These are phyloP conservation scores for Boletus rufocinnamomeus DNA, from an alignment of 768 basidiomycete species.

Conservation along the genomic window DNA sequence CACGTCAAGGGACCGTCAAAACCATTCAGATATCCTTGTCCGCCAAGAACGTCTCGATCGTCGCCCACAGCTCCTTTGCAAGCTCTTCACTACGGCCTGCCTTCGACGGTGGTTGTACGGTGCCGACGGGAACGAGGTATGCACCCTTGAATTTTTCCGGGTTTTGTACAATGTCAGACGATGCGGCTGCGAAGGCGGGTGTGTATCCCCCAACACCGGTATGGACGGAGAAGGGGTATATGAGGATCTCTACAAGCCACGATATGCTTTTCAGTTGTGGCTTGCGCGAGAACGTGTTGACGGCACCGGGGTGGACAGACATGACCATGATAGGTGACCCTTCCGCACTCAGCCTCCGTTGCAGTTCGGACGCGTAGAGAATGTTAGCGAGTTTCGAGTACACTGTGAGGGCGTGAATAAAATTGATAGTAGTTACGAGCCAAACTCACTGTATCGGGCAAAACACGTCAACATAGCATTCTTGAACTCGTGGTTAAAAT, in stretches of 20 bases:
- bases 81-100: conserved; percentile 25
- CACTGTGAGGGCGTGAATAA: conserved; percentile 31
- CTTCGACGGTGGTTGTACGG: conserved; percentile 13
- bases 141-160: conserved; percentile 33
- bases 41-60: conserved; percentile 29
- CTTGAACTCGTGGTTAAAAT: conserved; percentile 40
- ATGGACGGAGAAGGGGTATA: conserved; percentile 21
- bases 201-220: conserved; percentile 31
- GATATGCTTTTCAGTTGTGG: conserved; percentile 20
- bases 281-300: conserved; percentile 34
- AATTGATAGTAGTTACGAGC: neutral
- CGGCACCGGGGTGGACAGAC: conserved; percentile 33
- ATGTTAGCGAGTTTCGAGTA: conserved; percentile 53
- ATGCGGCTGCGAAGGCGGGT: conserved; percentile 34
- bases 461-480: conserved; percentile 16
- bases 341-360: conserved; percentile 40
- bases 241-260: conserved; percentile 22
- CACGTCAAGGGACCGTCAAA: neutral
- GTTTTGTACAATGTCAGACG: conserved; percentile 21
- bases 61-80: conserved; percentile 32
- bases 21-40: conserved; percentile 23
- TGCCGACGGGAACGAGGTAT: conserved; percentile 33
- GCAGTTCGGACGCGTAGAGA: conserved; percentile 52
- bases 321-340: conserved; percentile 33
- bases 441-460: conserved; percentile 37